Percentiles rank a stretch among this genome's conserved stretches.
phyloP scores from a whole-genome alignment of 2,329 filamentous ascomycete genomes.

The Davidsoniella eucalypti region DNA sequence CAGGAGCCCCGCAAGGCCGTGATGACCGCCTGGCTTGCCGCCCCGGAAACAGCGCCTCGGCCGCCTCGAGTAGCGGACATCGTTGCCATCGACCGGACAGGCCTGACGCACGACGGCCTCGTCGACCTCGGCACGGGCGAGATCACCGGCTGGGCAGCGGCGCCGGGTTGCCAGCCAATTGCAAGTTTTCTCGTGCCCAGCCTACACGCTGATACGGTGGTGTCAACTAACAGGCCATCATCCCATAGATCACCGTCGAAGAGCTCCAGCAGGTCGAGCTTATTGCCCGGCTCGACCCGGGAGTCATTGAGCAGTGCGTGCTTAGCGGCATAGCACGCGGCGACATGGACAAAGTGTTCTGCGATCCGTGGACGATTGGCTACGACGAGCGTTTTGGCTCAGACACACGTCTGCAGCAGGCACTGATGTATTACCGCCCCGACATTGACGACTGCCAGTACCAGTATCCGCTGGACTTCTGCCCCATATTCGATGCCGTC shows the following conservation, averaged over 20 bases:
- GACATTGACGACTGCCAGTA: constrained; percentile 78
- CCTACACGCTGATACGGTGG: too few species aligned
- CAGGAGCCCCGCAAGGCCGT: constrained; percentile 73
- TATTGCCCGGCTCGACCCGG: constrained; percentile 58
- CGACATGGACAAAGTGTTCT: constrained; percentile 93
- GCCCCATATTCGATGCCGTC: constrained; percentile 74
- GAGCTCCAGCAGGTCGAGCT: constrained; percentile 70
- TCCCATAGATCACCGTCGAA: constrained; percentile 64
- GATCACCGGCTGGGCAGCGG: constrained; percentile 57
- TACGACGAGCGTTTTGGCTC: constrained; percentile 82
- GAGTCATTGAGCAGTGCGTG: constrained; percentile 79
- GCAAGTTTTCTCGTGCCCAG: constrained; percentile 26
- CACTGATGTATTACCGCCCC: constrained; percentile 88
- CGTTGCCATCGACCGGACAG: constrained; percentile 62
- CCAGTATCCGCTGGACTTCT: constrained; percentile 82
- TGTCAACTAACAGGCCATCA: not conserved
- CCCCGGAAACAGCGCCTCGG: constrained; percentile 40
- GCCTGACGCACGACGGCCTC: constrained; percentile 68
- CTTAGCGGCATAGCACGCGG: constrained; percentile 63
- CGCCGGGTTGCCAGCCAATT: constrained; percentile 66
- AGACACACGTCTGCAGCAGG: constrained; percentile 67
- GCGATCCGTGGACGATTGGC: constrained; percentile 91
- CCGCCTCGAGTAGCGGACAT: constrained; percentile 65
- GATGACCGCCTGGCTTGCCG: constrained; percentile 63
- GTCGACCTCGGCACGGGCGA: constrained; percentile 53